Evolutionary conservation across 352 stramenopile genomes (phyloP), one percentile per base, ranked within the genome.

Genomic region (Phytopythium vexans): DNA sequence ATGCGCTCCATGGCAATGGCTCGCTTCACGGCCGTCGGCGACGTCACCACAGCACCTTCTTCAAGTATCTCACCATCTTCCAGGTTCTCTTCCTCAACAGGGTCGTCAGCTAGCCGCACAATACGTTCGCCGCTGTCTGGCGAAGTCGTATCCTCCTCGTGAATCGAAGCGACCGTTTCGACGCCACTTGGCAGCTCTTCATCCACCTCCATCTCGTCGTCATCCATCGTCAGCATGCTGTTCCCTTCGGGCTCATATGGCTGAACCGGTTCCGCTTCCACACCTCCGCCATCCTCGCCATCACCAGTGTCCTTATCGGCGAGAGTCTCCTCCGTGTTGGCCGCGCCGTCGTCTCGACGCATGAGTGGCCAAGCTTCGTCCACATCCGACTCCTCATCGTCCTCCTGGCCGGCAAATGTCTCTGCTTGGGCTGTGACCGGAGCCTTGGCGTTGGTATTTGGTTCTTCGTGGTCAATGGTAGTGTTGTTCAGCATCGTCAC

Each of bases 31-130:
- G 67, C 50, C 11, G 62, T 63, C 6, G 64, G 60, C 10, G 71
- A 72, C 41, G 68, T 69, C n/a, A 54, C 27, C 37, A 63, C 51
- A 0, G 54, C 68, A 42, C 76, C 70, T 74, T 86, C 80, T 66
- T 90, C 77, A 46, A 81, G 79, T 48, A 89, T 89, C 45, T 91
- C 81, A 7, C 81, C 82, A 47, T 93, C 80, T 54, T 90, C 78
- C 10, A 88, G 52, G n/a, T 61, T 43, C 48, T 79, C 62, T 32
- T 56, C 56, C 15, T 53, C 49, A 2, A 54, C 42, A 14, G 51
- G 44, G 12, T 42, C 58, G 15, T 54, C 32, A 1, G 33, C 37
- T 2, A 49, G n/a, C 9, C 34, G 38, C 59, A 48, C 41, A 34
- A 56, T 55, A 36, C 39, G 45, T 54, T 65, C 50, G 9, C 27